Evolutionary conservation across 768 basidiomycete species (phyloP), one percentile per base, ranked within the genome.

Genomic region (Phanerochaete sordida): DNA sequence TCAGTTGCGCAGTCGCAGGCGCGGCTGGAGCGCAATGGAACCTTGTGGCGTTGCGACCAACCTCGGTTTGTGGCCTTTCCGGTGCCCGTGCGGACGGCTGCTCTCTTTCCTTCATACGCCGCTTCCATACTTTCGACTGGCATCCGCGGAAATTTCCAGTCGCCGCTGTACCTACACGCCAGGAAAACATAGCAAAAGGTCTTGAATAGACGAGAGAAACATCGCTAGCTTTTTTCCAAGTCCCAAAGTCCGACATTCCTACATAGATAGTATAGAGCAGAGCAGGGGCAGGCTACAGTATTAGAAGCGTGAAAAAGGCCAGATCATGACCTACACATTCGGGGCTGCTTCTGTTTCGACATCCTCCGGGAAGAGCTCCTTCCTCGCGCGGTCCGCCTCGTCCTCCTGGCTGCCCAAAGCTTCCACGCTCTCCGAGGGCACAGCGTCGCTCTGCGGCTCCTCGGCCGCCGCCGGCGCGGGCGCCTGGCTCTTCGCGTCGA

Each of bases 401-500:
- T 70, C 74, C 51, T 73, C 69, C 66, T 27, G 66, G 61, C 35
- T 19, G 37, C 26, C 26, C 27, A 46, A n/a, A n/a, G n/a, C 23
- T 33, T 26, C 21, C 48, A 30, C n/a, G 28, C 5, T 23, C 37
- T 3, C 37, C 45, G 21, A n/a, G 9, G 15, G 50, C 24, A 13
- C n/a, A n/a, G 35, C 19, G 23, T 54, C 33, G 6, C 21, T 24
- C 26, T 37, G 27, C 50, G 39, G 43, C 28, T 50, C 59, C 11
- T 30, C 39, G 23, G 44, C 11, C 19, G 59, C 43, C 16, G 63
- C 57, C 24, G 49, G 37, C n/a, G 58, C 49, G 11, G 33, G 30
- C 33, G 58, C 58, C 50, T 75, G 69, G 64, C 86, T 88, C 73
- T 81, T 82, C 49, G 76, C 68, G 6, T 83, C 79, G 49, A 76